Evolutionary conservation across 257 asterid species (phyloP).

Genomic region (Dorcoceras hygrometricum): DNA sequence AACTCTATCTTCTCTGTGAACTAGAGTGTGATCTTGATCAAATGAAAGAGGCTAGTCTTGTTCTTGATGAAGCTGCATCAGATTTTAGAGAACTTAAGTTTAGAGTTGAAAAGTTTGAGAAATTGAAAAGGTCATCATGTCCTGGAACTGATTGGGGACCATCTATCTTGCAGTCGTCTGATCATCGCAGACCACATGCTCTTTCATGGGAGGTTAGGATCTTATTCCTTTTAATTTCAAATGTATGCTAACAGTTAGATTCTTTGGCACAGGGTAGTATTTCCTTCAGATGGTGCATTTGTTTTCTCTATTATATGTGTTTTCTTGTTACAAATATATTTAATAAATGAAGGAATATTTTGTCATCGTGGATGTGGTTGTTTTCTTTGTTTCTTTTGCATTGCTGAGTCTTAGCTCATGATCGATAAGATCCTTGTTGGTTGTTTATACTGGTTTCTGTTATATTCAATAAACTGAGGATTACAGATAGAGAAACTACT

Average conservation of each 20-base stretch:
- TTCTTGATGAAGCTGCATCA: conserved; percentile 95
- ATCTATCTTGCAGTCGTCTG: conserved; percentile 66
- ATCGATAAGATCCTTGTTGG: conserved; percentile 13
- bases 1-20: conserved; percentile 97
- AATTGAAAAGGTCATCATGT: conserved; percentile 59
- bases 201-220: conserved; percentile 98
- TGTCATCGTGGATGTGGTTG: conserved; percentile 3
- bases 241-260: conserved; percentile 8
- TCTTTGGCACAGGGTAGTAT: background rate
- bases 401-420: conserved; percentile 1
- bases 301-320: background rate
- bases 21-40: conserved; percentile 96
- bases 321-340: conserved; percentile 7
- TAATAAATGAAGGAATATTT: background rate
- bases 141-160: conserved; percentile 56
- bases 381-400: conserved; percentile 15
- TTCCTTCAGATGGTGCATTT: conserved; percentile 21
- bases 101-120: conserved; percentile 91
- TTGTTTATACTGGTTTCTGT: conserved; percentile 14
- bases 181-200: conserved; percentile 99
- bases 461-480: no score
- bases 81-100: conserved; percentile 80
- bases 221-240: conserved; percentile 23
- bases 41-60: conserved; percentile 90
- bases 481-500: no score